phyloP scores from a whole-genome alignment of 2,329 filamentous ascomycete genomes.

The Neofusicoccum parvum region DNA sequence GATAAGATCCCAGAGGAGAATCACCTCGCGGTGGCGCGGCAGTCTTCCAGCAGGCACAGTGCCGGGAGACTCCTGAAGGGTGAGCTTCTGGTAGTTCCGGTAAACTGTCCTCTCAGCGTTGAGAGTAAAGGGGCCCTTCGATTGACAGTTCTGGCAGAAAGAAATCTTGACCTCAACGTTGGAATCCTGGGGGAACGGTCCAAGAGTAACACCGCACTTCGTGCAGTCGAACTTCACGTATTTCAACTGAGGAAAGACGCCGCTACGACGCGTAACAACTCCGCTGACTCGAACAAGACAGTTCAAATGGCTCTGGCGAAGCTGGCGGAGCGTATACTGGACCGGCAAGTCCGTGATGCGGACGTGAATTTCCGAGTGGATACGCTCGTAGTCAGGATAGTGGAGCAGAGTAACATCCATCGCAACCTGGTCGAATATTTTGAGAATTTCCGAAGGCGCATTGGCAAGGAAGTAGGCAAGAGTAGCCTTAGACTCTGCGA shows the following conservation, averaged over 20 bases:
- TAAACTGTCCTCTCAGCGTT: slow-evolving; percentile 99
- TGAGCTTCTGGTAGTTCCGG: slow-evolving; percentile 97
- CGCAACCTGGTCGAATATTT: slow-evolving; percentile 93
- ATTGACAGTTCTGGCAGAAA: slow-evolving; percentile 96
- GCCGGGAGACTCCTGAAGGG: slow-evolving; percentile 93
- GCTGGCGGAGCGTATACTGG: slow-evolving; percentile 90
- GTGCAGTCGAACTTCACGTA: slow-evolving; percentile 98
- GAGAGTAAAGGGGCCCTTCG: slow-evolving; percentile 87
- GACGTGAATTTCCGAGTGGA: slow-evolving; percentile 96
- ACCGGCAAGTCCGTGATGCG: slow-evolving; percentile 94
- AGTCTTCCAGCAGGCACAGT: slow-evolving; percentile 95
- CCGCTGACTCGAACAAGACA: slow-evolving; percentile 92
- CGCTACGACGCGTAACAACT: slow-evolving; percentile 89
- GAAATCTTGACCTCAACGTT: slow-evolving; percentile 95
- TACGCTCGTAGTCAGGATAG: slow-evolving; percentile 96
- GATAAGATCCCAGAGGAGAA: slow-evolving; percentile 95
- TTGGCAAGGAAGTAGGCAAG: slow-evolving; percentile 96
- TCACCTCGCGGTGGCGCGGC: slow-evolving; percentile 89
- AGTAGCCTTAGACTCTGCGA: slow-evolving; percentile 87
- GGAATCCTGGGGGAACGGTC: slow-evolving; percentile 96
- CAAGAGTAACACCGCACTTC: slow-evolving; percentile 89
- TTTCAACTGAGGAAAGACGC: slow-evolving; percentile 96
- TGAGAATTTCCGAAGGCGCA: slow-evolving; percentile 90
- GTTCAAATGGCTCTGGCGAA: slow-evolving; percentile 94
- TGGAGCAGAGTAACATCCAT: slow-evolving; percentile 96